Evolutionary conservation across 2,329 filamentous ascomycete genomes (phyloP).

Genomic region (Talaromyces marneffei): DNA sequence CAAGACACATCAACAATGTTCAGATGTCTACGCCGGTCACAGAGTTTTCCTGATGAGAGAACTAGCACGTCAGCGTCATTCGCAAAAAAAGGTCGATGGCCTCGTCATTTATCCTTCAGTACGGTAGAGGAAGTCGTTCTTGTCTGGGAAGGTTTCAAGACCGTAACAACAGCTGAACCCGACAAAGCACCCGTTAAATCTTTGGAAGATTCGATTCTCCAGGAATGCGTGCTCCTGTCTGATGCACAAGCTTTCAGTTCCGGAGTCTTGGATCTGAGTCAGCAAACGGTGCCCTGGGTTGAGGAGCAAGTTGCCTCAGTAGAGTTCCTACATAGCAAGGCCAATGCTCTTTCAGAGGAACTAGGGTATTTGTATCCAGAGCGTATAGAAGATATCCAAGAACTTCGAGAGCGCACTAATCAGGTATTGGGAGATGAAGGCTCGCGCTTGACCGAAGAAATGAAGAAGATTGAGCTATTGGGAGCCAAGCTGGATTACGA

Average conservation of each 20-base stretch:
- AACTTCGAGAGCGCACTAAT: conserved; percentile 60
- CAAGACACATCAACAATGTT: conserved; percentile 24
- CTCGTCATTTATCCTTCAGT: conserved; percentile 44
- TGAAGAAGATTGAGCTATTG: conserved; percentile 74
- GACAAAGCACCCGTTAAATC: conserved; percentile 32
- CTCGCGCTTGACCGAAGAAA: conserved; percentile 60
- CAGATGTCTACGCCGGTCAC: conserved; percentile 32
- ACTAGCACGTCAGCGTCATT: neutral
- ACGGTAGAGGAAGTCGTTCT: conserved; percentile 42
- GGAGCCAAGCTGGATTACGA: conserved; percentile 89
- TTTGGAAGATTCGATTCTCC: conserved; percentile 36
- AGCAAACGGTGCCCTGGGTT: conserved; percentile 38
- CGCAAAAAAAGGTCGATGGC: conserved; percentile 28
- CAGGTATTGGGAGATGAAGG: conserved; percentile 66
- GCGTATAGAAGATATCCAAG: conserved; percentile 63
- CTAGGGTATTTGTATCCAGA: conserved; percentile 64
- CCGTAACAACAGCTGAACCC: conserved; percentile 18
- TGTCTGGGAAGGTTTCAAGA: conserved; percentile 28
- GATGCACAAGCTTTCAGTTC: conserved; percentile 32
- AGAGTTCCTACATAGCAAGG: conserved; percentile 57
- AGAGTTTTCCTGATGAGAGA: conserved; percentile 27
- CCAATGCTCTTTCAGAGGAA: conserved; percentile 58
- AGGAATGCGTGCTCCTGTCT: conserved; percentile 35
- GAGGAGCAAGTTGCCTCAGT: conserved; percentile 39
- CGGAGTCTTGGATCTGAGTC: conserved; percentile 34